Percentiles rank a stretch among this genome's conserved stretches.
Conservation (phyloP, 2,329 filamentous ascomycete species). For the Sphaerostilbella broomeana region DNA sequence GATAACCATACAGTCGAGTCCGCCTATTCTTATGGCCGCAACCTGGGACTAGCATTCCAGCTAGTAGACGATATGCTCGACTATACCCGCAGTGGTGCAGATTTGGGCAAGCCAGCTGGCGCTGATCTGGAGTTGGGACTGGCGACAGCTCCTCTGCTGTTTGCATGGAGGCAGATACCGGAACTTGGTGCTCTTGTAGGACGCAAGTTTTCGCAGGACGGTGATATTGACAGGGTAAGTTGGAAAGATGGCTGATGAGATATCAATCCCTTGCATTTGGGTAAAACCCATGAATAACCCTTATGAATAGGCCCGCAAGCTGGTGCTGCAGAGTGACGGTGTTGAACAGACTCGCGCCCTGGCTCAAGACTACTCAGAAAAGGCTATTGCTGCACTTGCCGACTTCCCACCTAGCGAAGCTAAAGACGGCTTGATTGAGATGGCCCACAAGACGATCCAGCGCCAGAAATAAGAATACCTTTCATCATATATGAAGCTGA, state of each 20-base stretch:
- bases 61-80: slow-evolving; percentile 97
- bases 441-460: slow-evolving; percentile 88
- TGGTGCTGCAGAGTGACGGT: slow-evolving; percentile 78
- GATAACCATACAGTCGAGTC: slow-evolving; percentile 77
- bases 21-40: slow-evolving; percentile 87
- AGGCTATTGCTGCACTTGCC: slow-evolving; percentile 77
- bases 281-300: slow-evolving; percentile 2
- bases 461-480: slow-evolving; percentile 81
- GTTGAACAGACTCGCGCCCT: slow-evolving; percentile 87
- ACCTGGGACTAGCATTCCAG: slow-evolving; percentile 91
- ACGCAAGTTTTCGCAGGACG: slow-evolving; percentile 76
- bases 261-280: not conserved
- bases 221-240: slow-evolving; percentile 78
- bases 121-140: slow-evolving; percentile 90
- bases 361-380: slow-evolving; percentile 84
- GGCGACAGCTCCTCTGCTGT: slow-evolving; percentile 87
- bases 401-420: slow-evolving; percentile 90
- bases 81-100: slow-evolving; percentile 78
- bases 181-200: slow-evolving; percentile 85
- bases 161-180: slow-evolving; percentile 86
- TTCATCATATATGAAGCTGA: too few relatives aligned
- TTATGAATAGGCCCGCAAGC: slow-evolving; percentile 64
- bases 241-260: not conserved
- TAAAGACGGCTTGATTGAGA: slow-evolving; percentile 83
- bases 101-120: slow-evolving; percentile 90